These are phyloP conservation scores for Phytophthora uliginosa DNA, from an alignment of 352 stramenopile genomes.

Conservation along the genomic window DNA sequence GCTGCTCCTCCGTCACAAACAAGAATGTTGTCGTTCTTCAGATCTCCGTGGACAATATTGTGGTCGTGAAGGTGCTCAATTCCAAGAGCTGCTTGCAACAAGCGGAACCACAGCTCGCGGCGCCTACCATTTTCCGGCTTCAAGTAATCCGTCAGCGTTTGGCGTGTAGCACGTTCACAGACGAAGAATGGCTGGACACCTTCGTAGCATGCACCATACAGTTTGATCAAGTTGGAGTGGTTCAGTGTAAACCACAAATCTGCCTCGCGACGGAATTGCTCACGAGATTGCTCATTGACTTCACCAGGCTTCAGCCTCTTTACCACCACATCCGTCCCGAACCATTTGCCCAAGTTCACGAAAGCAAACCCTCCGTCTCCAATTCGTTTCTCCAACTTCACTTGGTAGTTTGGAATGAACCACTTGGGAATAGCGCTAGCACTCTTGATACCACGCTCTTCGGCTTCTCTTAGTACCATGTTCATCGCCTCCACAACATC, in stretches of 20 bases:
- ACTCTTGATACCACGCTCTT: slow-evolving; percentile 21
- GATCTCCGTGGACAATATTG: slow-evolving; percentile 43
- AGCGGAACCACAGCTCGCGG: slow-evolving; percentile 38
- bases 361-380: slow-evolving; percentile 29
- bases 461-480: slow-evolving; percentile 29
- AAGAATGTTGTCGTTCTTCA: slow-evolving; percentile 45
- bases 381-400: slow-evolving; percentile 28
- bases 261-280: slow-evolving; percentile 33
- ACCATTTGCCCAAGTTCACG: slow-evolving; percentile 37
- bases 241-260: slow-evolving; percentile 43
- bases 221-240: slow-evolving; percentile 43
- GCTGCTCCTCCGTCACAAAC: slow-evolving; percentile 35
- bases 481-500: slow-evolving; percentile 34
- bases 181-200: slow-evolving; percentile 39
- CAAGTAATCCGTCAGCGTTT: slow-evolving; percentile 32
- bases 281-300: slow-evolving; percentile 16
- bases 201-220: slow-evolving; percentile 42
- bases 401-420: slow-evolving; percentile 37
- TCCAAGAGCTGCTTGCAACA: slow-evolving; percentile 39
- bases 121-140: slow-evolving; percentile 25
- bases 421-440: slow-evolving; percentile 34
- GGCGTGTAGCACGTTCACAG: slow-evolving; percentile 35
- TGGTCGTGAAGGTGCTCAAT: slow-evolving; percentile 45
- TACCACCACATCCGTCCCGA: slow-evolving; percentile 36
- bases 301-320: slow-evolving; percentile 30